Percentiles rank a stretch among this genome's conserved stretches.
phyloP scores from a whole-genome alignment of 495 filamentous ascomycete genomes.

The Hapsidospora chrysogenum region DNA sequence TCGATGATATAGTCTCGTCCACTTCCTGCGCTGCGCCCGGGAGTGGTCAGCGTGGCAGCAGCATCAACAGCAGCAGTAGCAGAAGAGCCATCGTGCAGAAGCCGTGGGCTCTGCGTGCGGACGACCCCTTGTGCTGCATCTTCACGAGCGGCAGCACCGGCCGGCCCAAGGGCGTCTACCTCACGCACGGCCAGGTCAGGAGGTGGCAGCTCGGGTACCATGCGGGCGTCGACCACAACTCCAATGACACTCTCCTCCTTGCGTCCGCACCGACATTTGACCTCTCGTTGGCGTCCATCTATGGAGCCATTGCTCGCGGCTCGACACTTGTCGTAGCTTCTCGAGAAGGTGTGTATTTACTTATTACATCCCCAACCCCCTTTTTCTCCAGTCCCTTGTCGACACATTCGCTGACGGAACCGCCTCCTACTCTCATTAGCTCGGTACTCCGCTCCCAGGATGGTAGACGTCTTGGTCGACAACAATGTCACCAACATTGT shows the following conservation, averaged over 20 bases:
- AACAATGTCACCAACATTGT: not conserved
- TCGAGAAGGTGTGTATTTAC: too few relatives aligned
- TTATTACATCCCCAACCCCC: too few relatives aligned
- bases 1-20: too few relatives aligned
- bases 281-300: conserved; percentile 12
- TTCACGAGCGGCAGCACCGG: conserved; percentile 33
- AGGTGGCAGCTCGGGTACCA: conserved; percentile 3
- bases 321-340: conserved; percentile 10
- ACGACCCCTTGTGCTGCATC: conserved; percentile 17
- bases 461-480: not conserved
- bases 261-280: conserved; percentile 15
- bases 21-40: too few relatives aligned
- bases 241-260: conserved; percentile 10
- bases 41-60: not conserved
- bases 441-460: not conserved
- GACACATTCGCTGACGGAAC: too few relatives aligned
- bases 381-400: too few relatives aligned
- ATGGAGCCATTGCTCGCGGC: conserved; percentile 8
- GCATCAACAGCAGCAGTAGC: not conserved
- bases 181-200: conserved; percentile 10
- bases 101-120: not conserved
- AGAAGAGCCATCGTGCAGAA: not conserved
- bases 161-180: conserved; percentile 25
- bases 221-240: not conserved
- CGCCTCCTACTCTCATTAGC: too few relatives aligned